These are phyloP conservation scores for Colletotrichum simmondsii DNA, from an alignment of 2,329 filamentous ascomycete genomes.

Conservation along the genomic window DNA sequence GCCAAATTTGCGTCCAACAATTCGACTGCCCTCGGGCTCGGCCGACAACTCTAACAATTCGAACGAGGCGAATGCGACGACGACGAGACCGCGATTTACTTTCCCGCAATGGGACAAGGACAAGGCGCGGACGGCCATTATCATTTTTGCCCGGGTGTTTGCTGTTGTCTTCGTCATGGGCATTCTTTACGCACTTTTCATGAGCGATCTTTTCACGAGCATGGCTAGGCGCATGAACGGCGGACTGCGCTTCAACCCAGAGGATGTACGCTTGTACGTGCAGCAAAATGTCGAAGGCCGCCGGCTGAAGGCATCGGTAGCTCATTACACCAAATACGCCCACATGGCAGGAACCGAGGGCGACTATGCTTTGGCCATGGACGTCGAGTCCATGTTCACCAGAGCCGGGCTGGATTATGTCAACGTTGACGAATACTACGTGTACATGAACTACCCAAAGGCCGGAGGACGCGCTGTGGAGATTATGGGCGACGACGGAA, in stretches of 20 bases:
- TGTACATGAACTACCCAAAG: conserved; percentile 93
- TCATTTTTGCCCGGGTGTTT: conserved; percentile 78
- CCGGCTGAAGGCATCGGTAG: conserved; percentile 77
- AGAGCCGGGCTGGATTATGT: conserved; percentile 80
- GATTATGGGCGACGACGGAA: conserved; percentile 76
- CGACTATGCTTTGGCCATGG: conserved; percentile 86
- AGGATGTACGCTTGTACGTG: conserved; percentile 81
- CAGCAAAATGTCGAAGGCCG: conserved; percentile 77
- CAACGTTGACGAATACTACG: conserved; percentile 80
- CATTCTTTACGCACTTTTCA: conserved; percentile 86
- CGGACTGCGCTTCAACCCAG: conserved; percentile 81
- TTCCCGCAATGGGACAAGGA: conserved; percentile 31
- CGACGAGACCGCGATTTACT: conserved; percentile 35
- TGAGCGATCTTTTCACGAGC: conserved; percentile 82
- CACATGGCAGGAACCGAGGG: conserved; percentile 96
- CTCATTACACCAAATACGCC: conserved; percentile 84
- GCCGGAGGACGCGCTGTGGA: conserved; percentile 81
- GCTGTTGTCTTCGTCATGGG: conserved; percentile 80
- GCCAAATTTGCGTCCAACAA: conserved; percentile 58
- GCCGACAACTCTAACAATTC: conserved; percentile 38
- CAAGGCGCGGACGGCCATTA: conserved; percentile 50
- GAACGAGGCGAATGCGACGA: conserved; percentile 38
- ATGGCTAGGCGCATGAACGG: conserved; percentile 71
- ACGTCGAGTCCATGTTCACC: conserved; percentile 82
- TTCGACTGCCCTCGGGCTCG: conserved; percentile 56